Base-by-base conservation (phyloP, 2,329 filamentous ascomycete genomes). In the Ploettnerulaceae sp. region DNA sequence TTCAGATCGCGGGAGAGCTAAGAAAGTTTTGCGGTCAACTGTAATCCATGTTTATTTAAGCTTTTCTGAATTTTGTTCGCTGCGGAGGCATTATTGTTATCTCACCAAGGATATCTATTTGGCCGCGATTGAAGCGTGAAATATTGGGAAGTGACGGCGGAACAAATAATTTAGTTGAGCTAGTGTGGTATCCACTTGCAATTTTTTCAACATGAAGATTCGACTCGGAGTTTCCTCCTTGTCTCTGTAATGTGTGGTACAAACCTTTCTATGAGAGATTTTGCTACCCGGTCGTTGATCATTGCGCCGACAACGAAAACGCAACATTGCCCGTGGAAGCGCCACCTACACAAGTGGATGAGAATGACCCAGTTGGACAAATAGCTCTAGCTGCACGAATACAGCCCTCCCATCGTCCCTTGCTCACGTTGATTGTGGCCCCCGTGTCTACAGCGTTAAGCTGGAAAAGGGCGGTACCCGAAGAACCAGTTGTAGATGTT, bases 391-490 rank as follows among this genome's bases (percentile, higher is more conserved):
- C 75, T 9, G 75, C 75, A 32, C 71, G 68, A 40, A 77, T 68
- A 57, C 75, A 79, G 45, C 68, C 65, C 60, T 76, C 71, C 74
- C 75, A 76, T 29, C 69, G 64, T 22, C 67, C 67, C 64, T 76
- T 77, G 45, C 68, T 68, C 51, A 78, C 68, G 59, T 71, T 73
- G 62, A 79, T 76, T 8, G 68, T 72, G 20, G 70, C 69, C 12
- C 71, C 73, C 2, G 57, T 49, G 2, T 62, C 61, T 12, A 66
- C 64, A 1, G 71, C 66, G 22, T 63, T 67, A 9, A 77, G 66
- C 3, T 63, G 65, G 63, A 79, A 77, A 46, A 67, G 58, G 12
- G 71, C 73, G 12, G 67, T 73, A 12, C 73, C 72, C 7, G 67
- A 69, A 33, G 64, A 59, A 32, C 75, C 74, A 1, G 61, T 63